Base-by-base conservation (phyloP, 345 rosid genomes). In the Theobroma cacao region DNA sequence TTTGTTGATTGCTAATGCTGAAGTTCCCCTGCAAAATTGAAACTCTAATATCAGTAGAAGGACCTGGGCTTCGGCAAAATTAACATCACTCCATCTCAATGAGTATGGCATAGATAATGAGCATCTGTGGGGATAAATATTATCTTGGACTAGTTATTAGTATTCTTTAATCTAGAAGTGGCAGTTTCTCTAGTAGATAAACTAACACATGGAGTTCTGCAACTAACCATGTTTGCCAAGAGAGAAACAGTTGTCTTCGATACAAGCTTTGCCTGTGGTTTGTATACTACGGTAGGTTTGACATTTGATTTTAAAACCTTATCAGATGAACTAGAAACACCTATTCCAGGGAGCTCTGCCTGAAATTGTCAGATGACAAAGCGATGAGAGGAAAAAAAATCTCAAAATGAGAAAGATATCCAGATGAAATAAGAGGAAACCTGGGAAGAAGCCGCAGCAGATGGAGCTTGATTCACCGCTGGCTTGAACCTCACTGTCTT, bases 251-350 rank as follows among this genome's bases (percentile, higher is more conserved):
- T 91, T 74, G 93, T 82, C 87, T 85, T 91, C 14, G 99, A 92
- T 15, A 92, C 98, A 59, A 94, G 89, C 83, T 89, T 93, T 33
- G 98, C 98, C 83, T 83, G 88, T 0, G 99, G 99, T 80, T 93
- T 94, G 82, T 91, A 90, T 47, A 94, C 77, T 20, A 90, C 81
- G 1, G 86, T 89, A 36, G 83, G 82, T 78, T 77, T 84, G 83
- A 82, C 75, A 36, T 82, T 91, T 26, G 87, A 70, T 72, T 80
- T 83, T 28, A 68, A 26, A 84, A 56, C 88, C 68, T 83, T 87
- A 36, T 84, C 88, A 74, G 88, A 79, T 28, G 87, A 85, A 80
- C 60, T 88, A 26, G 72, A 65, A 38, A 40, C 76, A 61, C 78
- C 86, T 70, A 69, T 34, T 82, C 86, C 82, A 3, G 87, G 77